Evolutionary conservation across 805 yeast genomes (phyloP).

Genomic region (Wickerhamomyces xylosicus): DNA sequence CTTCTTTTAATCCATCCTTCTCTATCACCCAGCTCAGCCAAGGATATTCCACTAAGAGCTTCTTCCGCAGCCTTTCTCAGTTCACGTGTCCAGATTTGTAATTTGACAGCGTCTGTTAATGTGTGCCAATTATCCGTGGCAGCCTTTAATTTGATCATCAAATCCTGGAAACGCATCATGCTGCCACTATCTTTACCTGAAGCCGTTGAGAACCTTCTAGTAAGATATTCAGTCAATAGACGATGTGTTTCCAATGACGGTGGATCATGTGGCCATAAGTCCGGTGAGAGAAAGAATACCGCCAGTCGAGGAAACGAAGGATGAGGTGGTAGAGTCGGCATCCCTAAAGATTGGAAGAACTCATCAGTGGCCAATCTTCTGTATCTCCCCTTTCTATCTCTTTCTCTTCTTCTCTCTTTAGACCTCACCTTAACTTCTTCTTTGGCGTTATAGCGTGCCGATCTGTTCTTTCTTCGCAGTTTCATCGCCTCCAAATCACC

Average conservation of each 20-base stretch:
- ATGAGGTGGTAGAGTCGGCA: constrained; percentile 29
- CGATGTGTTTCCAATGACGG: constrained; percentile 36
- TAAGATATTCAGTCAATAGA: constrained; percentile 20
- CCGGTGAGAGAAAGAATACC: constrained; percentile 33
- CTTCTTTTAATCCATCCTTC: constrained; percentile 29
- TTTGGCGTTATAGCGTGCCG: constrained; percentile 35
- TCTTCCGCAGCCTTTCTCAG: constrained; percentile 34
- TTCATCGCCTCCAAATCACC: constrained; percentile 34
- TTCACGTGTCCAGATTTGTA: constrained; percentile 35
- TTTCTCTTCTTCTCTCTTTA: constrained; percentile 30
- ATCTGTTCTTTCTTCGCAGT: constrained; percentile 28
- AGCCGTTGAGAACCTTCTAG: constrained; percentile 12
- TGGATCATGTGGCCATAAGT: constrained; percentile 42
- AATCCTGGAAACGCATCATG: constrained; percentile 14
- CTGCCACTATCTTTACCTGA: neutral
- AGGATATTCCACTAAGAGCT: constrained; percentile 27
- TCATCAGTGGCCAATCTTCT: constrained; percentile 23
- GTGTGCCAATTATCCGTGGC: constrained; percentile 37
- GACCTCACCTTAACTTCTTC: constrained; percentile 38
- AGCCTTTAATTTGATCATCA: constrained; percentile 28
- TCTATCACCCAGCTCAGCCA: constrained; percentile 33
- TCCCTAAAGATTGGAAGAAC: constrained; percentile 26
- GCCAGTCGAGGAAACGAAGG: constrained; percentile 42
- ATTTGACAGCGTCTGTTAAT: constrained; percentile 23
- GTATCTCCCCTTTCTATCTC: constrained; percentile 32